Evolutionary conservation across 176 grass and related monocot species (phyloP).

Genomic region (Rhynchospora pubera): DNA sequence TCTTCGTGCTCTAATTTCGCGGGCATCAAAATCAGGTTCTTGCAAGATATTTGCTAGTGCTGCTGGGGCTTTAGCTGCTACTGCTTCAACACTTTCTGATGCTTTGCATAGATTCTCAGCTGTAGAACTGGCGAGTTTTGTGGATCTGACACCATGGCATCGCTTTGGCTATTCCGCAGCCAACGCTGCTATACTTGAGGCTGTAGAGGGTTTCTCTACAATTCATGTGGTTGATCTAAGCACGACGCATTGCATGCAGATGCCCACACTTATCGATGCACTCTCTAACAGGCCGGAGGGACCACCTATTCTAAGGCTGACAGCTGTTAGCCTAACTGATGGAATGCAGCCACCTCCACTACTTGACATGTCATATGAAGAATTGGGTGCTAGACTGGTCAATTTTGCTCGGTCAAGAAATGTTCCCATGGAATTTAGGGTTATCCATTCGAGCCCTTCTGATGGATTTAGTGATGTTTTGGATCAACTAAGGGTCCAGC

Average conservation of each 20-base stretch:
- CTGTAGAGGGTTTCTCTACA: constrained; percentile 55
- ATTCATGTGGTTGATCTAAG: constrained; percentile 84
- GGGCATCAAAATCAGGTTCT: constrained; percentile 69
- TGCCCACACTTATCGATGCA: constrained; percentile 92
- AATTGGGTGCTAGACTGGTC: constrained; percentile 64
- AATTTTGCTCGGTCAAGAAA: constrained; percentile 78
- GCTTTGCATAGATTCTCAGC: constrained; percentile 70
- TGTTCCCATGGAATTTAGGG: constrained; percentile 71
- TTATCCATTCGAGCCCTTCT: constrained; percentile 41
- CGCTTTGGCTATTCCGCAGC: constrained; percentile 84
- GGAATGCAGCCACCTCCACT: constrained; percentile 27
- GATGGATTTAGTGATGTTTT: constrained; percentile 58
- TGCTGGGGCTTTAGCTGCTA: constrained; percentile 21
- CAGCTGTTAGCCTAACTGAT: constrained; percentile 34
- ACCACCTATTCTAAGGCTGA: constrained; percentile 58
- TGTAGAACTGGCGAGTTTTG: constrained; percentile 75
- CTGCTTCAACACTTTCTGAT: constrained; percentile 36
- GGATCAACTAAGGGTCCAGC: constrained; percentile 68
- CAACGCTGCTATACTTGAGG: constrained; percentile 79
- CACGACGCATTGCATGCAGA: constrained; percentile 99
- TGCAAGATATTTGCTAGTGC: constrained; percentile 67
- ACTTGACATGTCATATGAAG: constrained; percentile 79
- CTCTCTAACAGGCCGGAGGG: constrained; percentile 71
- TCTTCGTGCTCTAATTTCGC: constrained; percentile 75
- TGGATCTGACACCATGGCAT: constrained; percentile 97